phyloP scores from a whole-genome alignment of 352 stramenopile species.

The Phytophthora quininea region DNA sequence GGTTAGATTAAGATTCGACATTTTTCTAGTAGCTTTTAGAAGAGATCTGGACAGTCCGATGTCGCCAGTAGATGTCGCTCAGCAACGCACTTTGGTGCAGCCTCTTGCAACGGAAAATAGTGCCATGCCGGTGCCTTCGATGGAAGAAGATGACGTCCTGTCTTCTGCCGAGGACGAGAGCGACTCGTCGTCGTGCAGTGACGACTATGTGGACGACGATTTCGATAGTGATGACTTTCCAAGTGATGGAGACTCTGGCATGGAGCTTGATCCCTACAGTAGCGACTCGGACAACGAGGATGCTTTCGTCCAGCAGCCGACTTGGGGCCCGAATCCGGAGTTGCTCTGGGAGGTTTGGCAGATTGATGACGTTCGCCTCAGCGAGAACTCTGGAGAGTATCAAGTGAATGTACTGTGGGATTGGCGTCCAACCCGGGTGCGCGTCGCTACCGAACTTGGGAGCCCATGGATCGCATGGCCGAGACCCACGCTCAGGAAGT shows the following conservation, averaged over 20 bases:
- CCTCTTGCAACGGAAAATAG: too few species aligned
- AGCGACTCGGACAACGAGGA: background rate
- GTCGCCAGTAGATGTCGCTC: too few species aligned
- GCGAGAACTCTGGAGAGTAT: background rate
- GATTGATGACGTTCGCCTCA: background rate
- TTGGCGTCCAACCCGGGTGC: background rate
- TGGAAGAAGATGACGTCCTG: background rate
- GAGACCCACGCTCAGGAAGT: background rate
- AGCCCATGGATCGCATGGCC: background rate
- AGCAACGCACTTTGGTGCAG: too few species aligned
- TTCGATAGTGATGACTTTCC: slow-evolving; percentile 4
- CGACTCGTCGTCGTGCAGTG: background rate
- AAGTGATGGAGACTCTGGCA: background rate
- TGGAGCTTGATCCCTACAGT: background rate
- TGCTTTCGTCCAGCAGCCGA: background rate
- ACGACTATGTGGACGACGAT: slow-evolving; percentile 4
- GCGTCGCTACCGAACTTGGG: background rate
- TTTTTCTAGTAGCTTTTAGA: too few species aligned
- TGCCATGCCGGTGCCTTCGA: too few species aligned
- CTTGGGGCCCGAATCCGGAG: background rate
- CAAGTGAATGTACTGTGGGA: slow-evolving; percentile 2
- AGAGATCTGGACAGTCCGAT: too few species aligned
- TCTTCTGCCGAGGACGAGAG: background rate
- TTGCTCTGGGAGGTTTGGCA: background rate
- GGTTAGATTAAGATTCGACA: too few species aligned